Evolutionary conservation across 1,284 basidiomycete species (phyloP), one percentile per base, ranked within the genome.

Genomic region (Austroboletus sp.): DNA sequence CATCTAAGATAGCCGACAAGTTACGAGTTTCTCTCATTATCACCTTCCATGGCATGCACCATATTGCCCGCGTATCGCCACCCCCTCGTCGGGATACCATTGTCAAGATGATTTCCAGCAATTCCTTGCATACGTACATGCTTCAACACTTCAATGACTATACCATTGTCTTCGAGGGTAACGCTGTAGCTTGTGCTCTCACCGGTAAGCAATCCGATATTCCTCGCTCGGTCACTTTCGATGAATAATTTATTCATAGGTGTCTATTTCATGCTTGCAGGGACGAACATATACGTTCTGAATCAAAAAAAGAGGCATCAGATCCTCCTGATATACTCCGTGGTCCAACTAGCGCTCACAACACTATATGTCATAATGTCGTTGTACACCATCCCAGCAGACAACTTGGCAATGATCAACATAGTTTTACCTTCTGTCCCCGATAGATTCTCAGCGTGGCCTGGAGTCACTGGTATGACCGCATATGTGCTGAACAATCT

Each of bases 401-500:
- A 57, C 23, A 42, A 19, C 6, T 40, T 58, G 30, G 34, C 19
- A 0, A 36, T 57, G 2, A 57, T 61, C 23, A 25, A 25, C 25
- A 25, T 25, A 25, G 9, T 2, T 10, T 8, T 9, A 25, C 25
- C 25, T 10, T 25, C 3, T 25, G 8, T 25, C 25, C 25, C 40
- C 2, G 5, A 49, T 29, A 43, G 42, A 1, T 15, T 60, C 2
- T 58, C 57, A 0, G 35, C 50, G 0, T 58, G 60, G 60, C 39
- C 51, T 3, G n/a, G 23, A 4, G 30, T 62, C 32, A 7, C 57
- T 3, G 46, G 21, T 21, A 21, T 52, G 0, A 13, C 13, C 4
- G 17, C 45, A 0, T 62, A 62, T 13, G 34, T 55, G 5, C n/a
- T 61, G 31, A 63, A 63, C 17, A 57, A 51, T 0, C 59, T 54